Evolutionary conservation across 352 stramenopile species (phyloP).

Genomic region (Pythium utonaiense): DNA sequence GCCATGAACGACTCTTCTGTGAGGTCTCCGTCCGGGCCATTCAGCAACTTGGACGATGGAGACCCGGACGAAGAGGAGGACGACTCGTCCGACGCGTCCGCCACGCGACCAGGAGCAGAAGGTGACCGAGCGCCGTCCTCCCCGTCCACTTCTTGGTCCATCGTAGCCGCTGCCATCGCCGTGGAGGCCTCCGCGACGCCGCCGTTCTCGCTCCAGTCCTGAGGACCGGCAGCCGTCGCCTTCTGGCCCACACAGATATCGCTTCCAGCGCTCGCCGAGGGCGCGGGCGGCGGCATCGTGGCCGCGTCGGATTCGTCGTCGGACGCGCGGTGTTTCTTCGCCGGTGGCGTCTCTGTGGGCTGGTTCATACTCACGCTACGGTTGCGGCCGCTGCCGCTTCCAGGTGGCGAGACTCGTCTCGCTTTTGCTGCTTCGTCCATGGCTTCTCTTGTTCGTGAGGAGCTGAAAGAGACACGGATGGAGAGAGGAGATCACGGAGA

Average conservation of each 20-base stretch:
- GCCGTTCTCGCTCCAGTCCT: constrained; percentile 16
- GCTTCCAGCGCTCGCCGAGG: constrained; percentile 3
- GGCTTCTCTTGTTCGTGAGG: not conserved
- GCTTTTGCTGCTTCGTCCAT: constrained; percentile 15
- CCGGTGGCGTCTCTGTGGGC: constrained; percentile 37
- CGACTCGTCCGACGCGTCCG: not conserved
- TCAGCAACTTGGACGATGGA: constrained; percentile 22
- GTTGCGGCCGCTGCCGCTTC: constrained; percentile 30
- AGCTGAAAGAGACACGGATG: constrained; percentile 2
- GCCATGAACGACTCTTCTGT: constrained; percentile 79
- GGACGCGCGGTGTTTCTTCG: constrained; percentile 77
- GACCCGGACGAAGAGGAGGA: constrained; percentile 3
- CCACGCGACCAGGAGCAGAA: not conserved
- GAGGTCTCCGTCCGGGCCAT: constrained; percentile 29
- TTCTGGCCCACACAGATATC: constrained; percentile 8
- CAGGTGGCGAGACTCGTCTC: constrained; percentile 6
- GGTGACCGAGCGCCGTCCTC: not conserved
- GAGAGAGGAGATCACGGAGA: constrained; percentile 13
- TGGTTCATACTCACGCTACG: constrained; percentile 75
- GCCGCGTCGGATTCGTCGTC: constrained; percentile 61
- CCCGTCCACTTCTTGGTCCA: constrained; percentile 8
- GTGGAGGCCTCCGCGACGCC: constrained; percentile 9
- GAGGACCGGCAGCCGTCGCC: constrained; percentile 8
- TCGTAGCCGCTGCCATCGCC: constrained; percentile 18
- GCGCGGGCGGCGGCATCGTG: no score